Conservation (phyloP, 1,139 yeast species). For the Yamadazyma blattariae region DNA sequence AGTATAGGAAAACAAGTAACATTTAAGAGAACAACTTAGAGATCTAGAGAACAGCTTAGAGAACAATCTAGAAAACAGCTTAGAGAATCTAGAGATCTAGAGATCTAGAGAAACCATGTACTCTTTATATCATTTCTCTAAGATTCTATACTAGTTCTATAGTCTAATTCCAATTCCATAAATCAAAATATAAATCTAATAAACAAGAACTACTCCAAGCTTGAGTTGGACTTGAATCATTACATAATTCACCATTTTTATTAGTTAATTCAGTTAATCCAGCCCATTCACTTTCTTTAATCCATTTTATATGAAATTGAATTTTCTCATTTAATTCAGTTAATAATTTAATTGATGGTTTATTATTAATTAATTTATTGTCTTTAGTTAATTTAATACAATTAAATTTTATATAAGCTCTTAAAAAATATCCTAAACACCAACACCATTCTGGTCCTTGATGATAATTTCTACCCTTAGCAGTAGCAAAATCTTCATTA, state of each 20-base stretch:
- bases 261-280: slow-evolving; percentile 92
- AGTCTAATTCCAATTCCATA: slow-evolving; percentile 35
- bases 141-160: not conserved
- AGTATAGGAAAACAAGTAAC: too few relatives aligned
- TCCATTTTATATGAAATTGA: slow-evolving; percentile 65
- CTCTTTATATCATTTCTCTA: too few relatives aligned
- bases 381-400: slow-evolving; percentile 24
- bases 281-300: slow-evolving; percentile 78
- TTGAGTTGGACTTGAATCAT: slow-evolving; percentile 91
- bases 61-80: too few relatives aligned
- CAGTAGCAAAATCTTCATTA: slow-evolving; percentile 81
- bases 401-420: slow-evolving; percentile 62
- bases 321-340: slow-evolving; percentile 52
- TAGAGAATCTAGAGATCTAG: too few relatives aligned
- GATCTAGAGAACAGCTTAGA: too few relatives aligned
- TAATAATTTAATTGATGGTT: slow-evolving; percentile 24
- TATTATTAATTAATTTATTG: not conserved
- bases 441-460: slow-evolving; percentile 99
- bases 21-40: too few relatives aligned
- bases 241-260: slow-evolving; percentile 76
- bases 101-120: too few relatives aligned
- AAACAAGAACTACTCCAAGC: slow-evolving; percentile 94
- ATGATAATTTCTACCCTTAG: slow-evolving; percentile 95
- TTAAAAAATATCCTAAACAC: slow-evolving; percentile 81
- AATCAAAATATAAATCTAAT: slow-evolving; percentile 73